A percentile compares a stretch with the other conserved stretches of the same genome.
phyloP scores from a whole-genome alignment of 1,284 basidiomycete genomes.

The Wolfiporia cocos region DNA sequence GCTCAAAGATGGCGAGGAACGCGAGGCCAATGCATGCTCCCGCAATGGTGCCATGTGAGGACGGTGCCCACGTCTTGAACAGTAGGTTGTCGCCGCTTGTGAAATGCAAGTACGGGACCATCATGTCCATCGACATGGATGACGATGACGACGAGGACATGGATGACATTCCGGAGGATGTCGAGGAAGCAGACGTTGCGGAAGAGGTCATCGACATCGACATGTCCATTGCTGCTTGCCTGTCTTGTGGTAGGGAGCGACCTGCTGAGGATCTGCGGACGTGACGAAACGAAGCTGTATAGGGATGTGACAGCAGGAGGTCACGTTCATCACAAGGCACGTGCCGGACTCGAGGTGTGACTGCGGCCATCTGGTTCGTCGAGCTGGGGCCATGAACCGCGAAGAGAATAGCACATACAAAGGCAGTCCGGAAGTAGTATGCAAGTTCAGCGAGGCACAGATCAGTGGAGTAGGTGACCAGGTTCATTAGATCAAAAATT shows the following conservation, averaged over 20 bases:
- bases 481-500: no score
- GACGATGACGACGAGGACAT: slow-evolving; percentile 9
- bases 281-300: background rate
- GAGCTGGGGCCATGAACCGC: no score
- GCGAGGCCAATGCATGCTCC: slow-evolving; percentile 72
- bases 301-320: background rate
- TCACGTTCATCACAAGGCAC: background rate
- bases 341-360: background rate
- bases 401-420: no score
- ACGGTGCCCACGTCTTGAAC: slow-evolving; percentile 66
- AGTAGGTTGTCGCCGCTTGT: slow-evolving; percentile 54
- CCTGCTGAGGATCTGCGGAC: background rate
- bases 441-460: no score
- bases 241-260: no score
- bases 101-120: slow-evolving; percentile 67
- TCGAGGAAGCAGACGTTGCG: slow-evolving; percentile 1
- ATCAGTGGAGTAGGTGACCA: no score
- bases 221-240: slow-evolving; percentile 9
- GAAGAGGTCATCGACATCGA: slow-evolving; percentile 3
- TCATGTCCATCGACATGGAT: slow-evolving; percentile 24
- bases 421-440: no score
- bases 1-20: slow-evolving; percentile 60
- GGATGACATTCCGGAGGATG: slow-evolving; percentile 19
- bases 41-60: slow-evolving; percentile 57
- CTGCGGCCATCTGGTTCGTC: background rate